A percentile compares a stretch with the other conserved stretches of the same genome.
Conservation (phyloP, 2,329 filamentous ascomycete genomes). For the Camillea tinctor region DNA sequence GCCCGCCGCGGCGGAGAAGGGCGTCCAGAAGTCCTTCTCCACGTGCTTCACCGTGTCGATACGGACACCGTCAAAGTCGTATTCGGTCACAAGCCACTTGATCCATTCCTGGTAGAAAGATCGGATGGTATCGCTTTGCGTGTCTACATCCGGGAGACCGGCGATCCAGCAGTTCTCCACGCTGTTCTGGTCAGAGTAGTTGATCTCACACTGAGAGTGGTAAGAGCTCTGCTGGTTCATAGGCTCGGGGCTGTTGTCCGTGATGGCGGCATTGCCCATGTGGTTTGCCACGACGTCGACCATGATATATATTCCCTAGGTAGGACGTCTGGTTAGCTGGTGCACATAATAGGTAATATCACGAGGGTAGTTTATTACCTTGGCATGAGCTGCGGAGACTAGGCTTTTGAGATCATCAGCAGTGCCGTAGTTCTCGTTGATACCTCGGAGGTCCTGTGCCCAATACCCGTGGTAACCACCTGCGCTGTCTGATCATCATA, state of each 20-base stretch:
- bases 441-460: slow-evolving; percentile 46
- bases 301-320: slow-evolving; percentile 37
- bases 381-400: slow-evolving; percentile 54
- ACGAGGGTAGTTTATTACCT: slow-evolving; percentile 41
- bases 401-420: slow-evolving; percentile 57
- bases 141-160: slow-evolving; percentile 62
- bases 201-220: slow-evolving; percentile 57
- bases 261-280: slow-evolving; percentile 50
- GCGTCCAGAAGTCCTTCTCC: slow-evolving; percentile 56
- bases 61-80: slow-evolving; percentile 60
- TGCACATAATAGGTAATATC: background rate
- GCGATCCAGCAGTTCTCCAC: slow-evolving; percentile 54
- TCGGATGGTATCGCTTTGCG: slow-evolving; percentile 48
- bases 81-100: slow-evolving; percentile 54
- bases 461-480: slow-evolving; percentile 57
- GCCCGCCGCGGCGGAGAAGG: slow-evolving; percentile 52
- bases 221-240: slow-evolving; percentile 57
- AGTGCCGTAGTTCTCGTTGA: slow-evolving; percentile 61
- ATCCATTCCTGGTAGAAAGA: slow-evolving; percentile 59
- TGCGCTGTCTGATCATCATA: slow-evolving; percentile 31
- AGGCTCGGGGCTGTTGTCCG: slow-evolving; percentile 40
- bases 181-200: slow-evolving; percentile 52
- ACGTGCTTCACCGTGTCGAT: slow-evolving; percentile 64
- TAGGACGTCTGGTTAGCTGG: background rate
- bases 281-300: slow-evolving; percentile 57